Conservation (phyloP, 2,329 filamentous ascomycete genomes). For the Parastagonospora avenae region DNA sequence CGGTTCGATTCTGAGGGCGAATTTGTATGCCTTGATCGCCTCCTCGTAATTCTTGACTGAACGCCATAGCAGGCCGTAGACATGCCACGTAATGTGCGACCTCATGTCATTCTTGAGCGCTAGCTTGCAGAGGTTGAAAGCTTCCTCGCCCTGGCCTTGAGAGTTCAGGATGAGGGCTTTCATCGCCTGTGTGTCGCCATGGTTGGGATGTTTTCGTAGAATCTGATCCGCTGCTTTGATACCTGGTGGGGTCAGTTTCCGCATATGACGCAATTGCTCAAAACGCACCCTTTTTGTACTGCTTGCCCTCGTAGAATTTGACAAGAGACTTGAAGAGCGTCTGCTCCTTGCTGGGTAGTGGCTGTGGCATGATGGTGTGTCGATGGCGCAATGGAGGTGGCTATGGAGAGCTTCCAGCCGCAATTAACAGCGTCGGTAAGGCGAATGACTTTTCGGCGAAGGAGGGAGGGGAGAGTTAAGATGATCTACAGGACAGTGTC, state of each 20-base stretch:
- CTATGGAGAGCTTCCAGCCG: constrained; percentile 16
- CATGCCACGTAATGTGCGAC: constrained; percentile 99
- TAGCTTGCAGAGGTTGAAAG: constrained; percentile 89
- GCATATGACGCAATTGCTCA: constrained; percentile 6
- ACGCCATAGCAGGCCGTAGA: constrained; percentile 92
- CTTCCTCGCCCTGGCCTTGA: constrained; percentile 89
- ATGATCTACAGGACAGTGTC: constrained; percentile 7
- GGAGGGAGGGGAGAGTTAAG: constrained; percentile 2
- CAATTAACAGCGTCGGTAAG: constrained; percentile 8
- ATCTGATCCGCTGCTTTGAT: constrained; percentile 97
- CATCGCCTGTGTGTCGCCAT: constrained; percentile 99
- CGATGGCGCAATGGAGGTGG: constrained; percentile 5
- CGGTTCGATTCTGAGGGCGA: constrained; percentile 90
- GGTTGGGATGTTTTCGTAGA: constrained; percentile 89
- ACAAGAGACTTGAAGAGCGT: constrained; percentile 94
- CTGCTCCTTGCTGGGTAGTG: constrained; percentile 83
- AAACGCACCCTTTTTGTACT: constrained; percentile 80
- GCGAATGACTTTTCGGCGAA: constrained; percentile 1
- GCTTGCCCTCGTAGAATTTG: constrained; percentile 96
- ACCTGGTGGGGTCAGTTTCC: constrained; percentile 57
- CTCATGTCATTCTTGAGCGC: constrained; percentile 97
- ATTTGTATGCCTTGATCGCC: constrained; percentile 98
- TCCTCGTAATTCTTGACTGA: constrained; percentile 98
- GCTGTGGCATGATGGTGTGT: constrained; percentile 67
- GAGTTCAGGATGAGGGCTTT: constrained; percentile 96